Conservation (phyloP, 306 rosid genomes). For the Lathyrus aphaca region DNA sequence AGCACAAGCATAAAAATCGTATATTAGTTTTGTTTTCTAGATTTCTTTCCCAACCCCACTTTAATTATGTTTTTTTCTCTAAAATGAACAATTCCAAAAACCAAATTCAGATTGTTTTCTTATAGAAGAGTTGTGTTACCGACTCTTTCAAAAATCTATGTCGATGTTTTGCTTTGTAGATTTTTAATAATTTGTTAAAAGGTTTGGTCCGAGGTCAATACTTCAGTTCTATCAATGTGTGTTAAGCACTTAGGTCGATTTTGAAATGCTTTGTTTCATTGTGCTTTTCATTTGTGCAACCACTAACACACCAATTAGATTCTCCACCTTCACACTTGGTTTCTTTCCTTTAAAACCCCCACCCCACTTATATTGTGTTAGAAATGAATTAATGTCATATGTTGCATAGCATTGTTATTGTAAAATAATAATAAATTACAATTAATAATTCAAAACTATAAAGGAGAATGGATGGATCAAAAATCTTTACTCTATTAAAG, state of each 20-base stretch:
- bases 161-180: conserved; percentile 8
- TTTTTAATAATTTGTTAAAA: conserved; percentile 1
- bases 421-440: too few species aligned
- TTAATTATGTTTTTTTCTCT: not conserved
- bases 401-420: not conserved
- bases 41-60: too few species aligned
- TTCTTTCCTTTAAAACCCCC: conserved; percentile 5
- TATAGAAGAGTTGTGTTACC: not conserved
- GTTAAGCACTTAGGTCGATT: conserved; percentile 49
- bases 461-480: too few species aligned
- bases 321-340: conserved; percentile 50
- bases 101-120: not conserved
- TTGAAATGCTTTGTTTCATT: conserved; percentile 38
- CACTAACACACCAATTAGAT: conserved; percentile 35
- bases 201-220: conserved; percentile 37
- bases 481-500: too few species aligned
- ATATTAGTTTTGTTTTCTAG: conserved; percentile 29
- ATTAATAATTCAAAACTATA: too few species aligned
- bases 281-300: conserved; percentile 51
- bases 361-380: not conserved
- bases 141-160: not conserved
- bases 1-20: conserved; percentile 35
- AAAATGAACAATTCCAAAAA: not conserved
- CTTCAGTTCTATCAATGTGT: conserved; percentile 26
- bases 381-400: too few species aligned